Base-by-base conservation (phyloP, 1,139 yeast genomes). In the Yamadazyma songkhlaensis region DNA sequence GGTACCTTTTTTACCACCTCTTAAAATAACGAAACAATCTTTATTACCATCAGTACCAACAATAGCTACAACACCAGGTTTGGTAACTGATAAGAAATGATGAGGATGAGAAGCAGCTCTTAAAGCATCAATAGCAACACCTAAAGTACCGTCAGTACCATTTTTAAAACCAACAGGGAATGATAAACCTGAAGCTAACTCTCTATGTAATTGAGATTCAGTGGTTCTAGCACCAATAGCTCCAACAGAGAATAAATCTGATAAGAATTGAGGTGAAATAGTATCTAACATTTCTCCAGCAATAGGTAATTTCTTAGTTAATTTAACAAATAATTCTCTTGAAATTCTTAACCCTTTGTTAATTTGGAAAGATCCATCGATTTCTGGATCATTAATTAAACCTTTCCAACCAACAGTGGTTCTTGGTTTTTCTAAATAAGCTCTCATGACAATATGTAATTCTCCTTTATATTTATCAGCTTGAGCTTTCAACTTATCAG, bases 381-480 rank as follows among this genome's bases (percentile, higher is more conserved):
- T 84, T 55, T 92, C 96, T 17, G 98, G 98, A 64, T 92, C 98
- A 61, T 92, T 92, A 55, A 92, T 90, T 53, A 92, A 74, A 48
- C 97, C 98, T 66, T 92, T 92, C 98, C 98, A 92, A 44, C 98
- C 98, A 37, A 92, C 97, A 17, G 97, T 92, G 38, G 98, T 92
- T 69, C 98, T 81, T 48, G 98, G 98, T 67, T 92, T 92, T 65
- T 92, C 98, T 55, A 92, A 75, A 71, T 92, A 92, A 3, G 97
- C 97, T 70, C 98, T 82, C 98, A 92, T 92, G 44, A 92, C 85
- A 44, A 92, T 82, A 47, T 80, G 78, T 40, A 92, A 75, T 52
- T 90, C 97, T 35, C 77, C 79, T 50, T 83, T 74, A 49, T 84
- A 70, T 54, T 80, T 74, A 35, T 81, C 79, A 28, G 85, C 66